Evolutionary conservation across 2,329 filamentous ascomycete species (phyloP).

Genomic region (Trichoderma polysporum): DNA sequence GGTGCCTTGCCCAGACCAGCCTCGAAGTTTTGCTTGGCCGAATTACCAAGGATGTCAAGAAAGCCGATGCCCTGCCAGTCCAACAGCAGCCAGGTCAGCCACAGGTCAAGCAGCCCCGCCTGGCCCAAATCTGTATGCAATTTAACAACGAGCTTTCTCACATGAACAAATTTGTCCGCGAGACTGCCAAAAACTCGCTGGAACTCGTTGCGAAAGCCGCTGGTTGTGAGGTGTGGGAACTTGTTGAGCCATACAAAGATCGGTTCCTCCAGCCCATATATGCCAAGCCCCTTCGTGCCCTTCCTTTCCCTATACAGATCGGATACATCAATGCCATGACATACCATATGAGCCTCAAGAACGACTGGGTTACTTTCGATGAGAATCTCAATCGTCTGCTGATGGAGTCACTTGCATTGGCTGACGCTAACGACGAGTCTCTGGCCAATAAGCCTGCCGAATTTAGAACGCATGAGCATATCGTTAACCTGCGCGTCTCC

Average conservation of each 20-base stretch:
- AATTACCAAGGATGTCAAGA: slow-evolving; percentile 76
- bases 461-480: slow-evolving; percentile 92
- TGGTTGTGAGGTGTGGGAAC: slow-evolving; percentile 77
- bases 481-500: slow-evolving; percentile 85
- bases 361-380: slow-evolving; percentile 87
- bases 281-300: slow-evolving; percentile 85
- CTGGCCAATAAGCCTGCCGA: slow-evolving; percentile 90
- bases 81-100: slow-evolving; percentile 44
- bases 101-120: slow-evolving; percentile 54
- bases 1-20: slow-evolving; percentile 78
- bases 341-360: slow-evolving; percentile 86
- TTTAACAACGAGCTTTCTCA: slow-evolving; percentile 88
- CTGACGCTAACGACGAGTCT: slow-evolving; percentile 91
- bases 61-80: slow-evolving; percentile 61
- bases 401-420: slow-evolving; percentile 89
- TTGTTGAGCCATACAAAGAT: slow-evolving; percentile 88
- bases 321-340: slow-evolving; percentile 98
- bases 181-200: slow-evolving; percentile 79
- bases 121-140: slow-evolving; percentile 76
- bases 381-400: slow-evolving; percentile 86
- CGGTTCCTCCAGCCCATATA: slow-evolving; percentile 88
- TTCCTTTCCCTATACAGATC: slow-evolving; percentile 94
- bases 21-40: slow-evolving; percentile 75
- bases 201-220: slow-evolving; percentile 77
- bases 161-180: slow-evolving; percentile 92